Evolutionary conservation across 2,329 filamentous ascomycete species (phyloP), one percentile per base, ranked within the genome.

Genomic region (Fusarium beomiforme): DNA sequence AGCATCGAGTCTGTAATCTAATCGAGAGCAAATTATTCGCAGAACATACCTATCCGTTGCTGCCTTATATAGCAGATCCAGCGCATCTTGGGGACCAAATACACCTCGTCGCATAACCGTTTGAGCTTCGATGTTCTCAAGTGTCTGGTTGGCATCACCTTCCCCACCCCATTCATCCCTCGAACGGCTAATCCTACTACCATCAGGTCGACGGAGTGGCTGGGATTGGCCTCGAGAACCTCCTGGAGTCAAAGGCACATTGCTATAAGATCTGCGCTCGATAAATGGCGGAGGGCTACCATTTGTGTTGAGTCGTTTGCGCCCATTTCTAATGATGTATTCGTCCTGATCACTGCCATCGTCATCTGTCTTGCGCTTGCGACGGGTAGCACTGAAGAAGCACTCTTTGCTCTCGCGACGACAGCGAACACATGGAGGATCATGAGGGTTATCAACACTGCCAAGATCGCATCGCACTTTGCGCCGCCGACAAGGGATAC

Each of bases 401-500:
- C 96, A 99, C 77, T 97, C 92, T 81, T 98, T 98, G 84, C 92
- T 94, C 85, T 99, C 96, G 74, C 96, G 91, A 57, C 94, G 92
- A 80, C 96, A 99, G 78, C 96, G 91, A 65, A 95, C 93, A 81
- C 96, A 99, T 5, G 96, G 96, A 59, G 95, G 95, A 76, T 97
- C 94, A 81, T 95, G 91, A 26, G 96, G 96, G 76, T 96, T 95
- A 83, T 98, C 96, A 79, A 98, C 95, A 77, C 91, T 92, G 62
- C 88, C 88, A 10, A 91, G 82, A 71, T 90, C 88, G 79, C 87
- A 90, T 64, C 88, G 85, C 29, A 91, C 88, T 78, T 90, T 90
- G 71, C 88, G 85, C 6, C 87, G 85, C 21, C 88, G 87, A 69
- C 88, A 90, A 10, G 88, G 88, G 53, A 90, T 90, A 77, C 88